Base-by-base conservation (phyloP, 805 yeast species). In the Lachancea sp. region DNA sequence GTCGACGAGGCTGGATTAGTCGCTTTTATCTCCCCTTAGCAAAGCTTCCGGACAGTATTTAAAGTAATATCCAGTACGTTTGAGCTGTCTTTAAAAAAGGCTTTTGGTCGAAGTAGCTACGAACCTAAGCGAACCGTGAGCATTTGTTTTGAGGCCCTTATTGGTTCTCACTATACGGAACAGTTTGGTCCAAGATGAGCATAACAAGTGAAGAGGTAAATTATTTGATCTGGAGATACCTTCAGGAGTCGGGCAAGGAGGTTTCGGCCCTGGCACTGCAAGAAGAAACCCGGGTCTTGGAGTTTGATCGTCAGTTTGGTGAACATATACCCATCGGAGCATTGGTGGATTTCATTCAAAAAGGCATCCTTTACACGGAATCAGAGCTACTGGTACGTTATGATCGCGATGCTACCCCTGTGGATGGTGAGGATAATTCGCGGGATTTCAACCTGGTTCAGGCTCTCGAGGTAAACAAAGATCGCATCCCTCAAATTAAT, bases 181-280 rank as follows among this genome's bases (percentile, higher is more conserved):
- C 9, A 22, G 16, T 5, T 5, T 29, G 11, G n/a, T 19, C 16
- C 12, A 18, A 11, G 21, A 86, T 87, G 96, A 82, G 95, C 19
- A 65, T 90, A 36, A 75, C 92, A 4, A 81, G 92, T 42, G 78
- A 74, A 42, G 95, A 88, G 62, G 74, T 90, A 40, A 92, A 90
- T 67, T 90, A 90, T 58, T 72, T 92, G 51, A 76, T 90, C 40
- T 92, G 96, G 96, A 67, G 97, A 46, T 92, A 90, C 56, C 70
- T 88, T 28, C 95, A 87, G 56, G 97, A 92, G 59, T 69, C 80
- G 5, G 94, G 94, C 2, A 69, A 59, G 29, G 89, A 84, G 38
- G 70, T 85, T 16, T 70, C 92, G 2, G 88, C 95, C 0, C 77
- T 73, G 53, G 94, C 96, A 0, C 63, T 92, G 21, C 85, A 83